phyloP scores from a whole-genome alignment of 1,284 basidiomycete species.

The Melampsora larici-populina region DNA sequence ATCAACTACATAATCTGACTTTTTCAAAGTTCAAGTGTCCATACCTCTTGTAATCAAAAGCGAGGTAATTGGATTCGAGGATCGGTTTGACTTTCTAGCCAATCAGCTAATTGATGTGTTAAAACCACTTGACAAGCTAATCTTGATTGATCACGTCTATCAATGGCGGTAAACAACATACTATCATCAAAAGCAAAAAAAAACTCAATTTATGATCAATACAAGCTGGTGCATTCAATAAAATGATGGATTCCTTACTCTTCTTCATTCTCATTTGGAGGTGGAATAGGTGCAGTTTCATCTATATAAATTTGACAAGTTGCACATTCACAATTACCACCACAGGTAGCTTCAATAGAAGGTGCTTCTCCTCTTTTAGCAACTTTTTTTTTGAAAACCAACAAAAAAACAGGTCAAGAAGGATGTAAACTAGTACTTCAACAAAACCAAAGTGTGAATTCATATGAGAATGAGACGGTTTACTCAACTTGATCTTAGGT shows the following conservation, averaged over 20 bases:
- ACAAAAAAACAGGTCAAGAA: not conserved
- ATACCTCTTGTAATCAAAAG: constrained; percentile 22
- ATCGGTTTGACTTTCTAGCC: constrained; percentile 42
- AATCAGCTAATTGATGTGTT: constrained; percentile 42
- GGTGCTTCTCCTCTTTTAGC: constrained; percentile 45
- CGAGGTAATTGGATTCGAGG: constrained; percentile 45
- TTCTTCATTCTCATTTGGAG: constrained; percentile 38
- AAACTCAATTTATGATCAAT: not conserved
- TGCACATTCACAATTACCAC: constrained; percentile 46
- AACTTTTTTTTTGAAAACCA: constrained; percentile 2
- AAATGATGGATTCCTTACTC: constrained; percentile 24
- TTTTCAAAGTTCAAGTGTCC: not conserved
- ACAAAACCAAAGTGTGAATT: not conserved
- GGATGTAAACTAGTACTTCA: not conserved
- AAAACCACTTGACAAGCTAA: constrained; percentile 47
- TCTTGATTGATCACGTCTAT: constrained; percentile 39
- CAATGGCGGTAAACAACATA: constrained; percentile 49
- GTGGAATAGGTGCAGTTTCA: not conserved
- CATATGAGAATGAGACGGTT: not conserved
- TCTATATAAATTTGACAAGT: constrained; percentile 10
- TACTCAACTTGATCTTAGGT: not conserved
- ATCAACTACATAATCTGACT: no score
- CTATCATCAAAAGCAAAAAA: not conserved
- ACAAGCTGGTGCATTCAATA: not conserved
- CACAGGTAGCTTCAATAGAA: constrained; percentile 48